Evolutionary conservation across 176 grass and related monocot species (phyloP), one percentile per base, ranked within the genome.

Genomic region (Rhipidocladum racemiflorum): DNA sequence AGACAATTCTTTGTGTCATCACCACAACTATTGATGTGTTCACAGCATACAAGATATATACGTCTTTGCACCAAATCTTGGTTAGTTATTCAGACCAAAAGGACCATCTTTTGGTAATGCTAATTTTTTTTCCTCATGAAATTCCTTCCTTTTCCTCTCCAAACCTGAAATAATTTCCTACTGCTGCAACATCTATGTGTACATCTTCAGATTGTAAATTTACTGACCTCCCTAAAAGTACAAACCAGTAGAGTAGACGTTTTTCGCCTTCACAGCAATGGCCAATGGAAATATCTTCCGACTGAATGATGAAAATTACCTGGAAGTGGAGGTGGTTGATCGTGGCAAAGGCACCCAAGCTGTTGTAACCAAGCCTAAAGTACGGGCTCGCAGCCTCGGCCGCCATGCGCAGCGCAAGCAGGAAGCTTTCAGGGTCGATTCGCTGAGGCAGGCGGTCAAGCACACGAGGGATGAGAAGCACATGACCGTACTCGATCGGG

Each of bases 321-420:
- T 94, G 91, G 75, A 94, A 91, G 18, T 94, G 91, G 29, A 94
- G 79, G 70, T 94, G 91, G 69, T 94, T 94, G 68, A 94, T 91
- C 59, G 91, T 91, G 69, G 91, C 91, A 77, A 94, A 94, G 70
- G 91, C 91, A 81, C 91, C 88, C 64, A 94, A 74, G 69, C 88
- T 94, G 60, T 94, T 94, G 85, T 91, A 94, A 20, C 91, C 91
- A n/a, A 94, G 83, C 75, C 91, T 85, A 27, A 94, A 94, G 69
- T 91, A 94, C 30, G 85, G 78, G 32, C 74, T 91, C 51, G 76
- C 76, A 70, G 91, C 83, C 75, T 91, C 91, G 21, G 79, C 74
- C 0, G 88, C 91, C 88, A 94, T 89, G 79, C 91, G 78, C 30
- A 91, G 86, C 5, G 91, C 91, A 70, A 94, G 91, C 74, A 86